These are phyloP conservation scores for Fragilaria radians DNA, from an alignment of 108 stramenopile genomes.

Conservation along the genomic window DNA sequence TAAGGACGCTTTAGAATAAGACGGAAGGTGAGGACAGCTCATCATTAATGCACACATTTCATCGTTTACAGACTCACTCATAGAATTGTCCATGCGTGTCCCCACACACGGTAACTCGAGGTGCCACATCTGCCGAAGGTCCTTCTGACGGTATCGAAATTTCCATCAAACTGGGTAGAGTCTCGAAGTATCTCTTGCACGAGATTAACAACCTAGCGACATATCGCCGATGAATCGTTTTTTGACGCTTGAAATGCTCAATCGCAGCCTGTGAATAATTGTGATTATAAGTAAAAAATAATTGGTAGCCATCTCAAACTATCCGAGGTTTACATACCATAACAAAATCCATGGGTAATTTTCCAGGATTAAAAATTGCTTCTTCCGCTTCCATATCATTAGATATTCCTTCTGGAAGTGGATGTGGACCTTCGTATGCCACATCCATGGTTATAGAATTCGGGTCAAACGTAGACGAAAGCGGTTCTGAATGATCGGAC, in stretches of 20 bases:
- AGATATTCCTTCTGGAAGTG: constrained; percentile 37
- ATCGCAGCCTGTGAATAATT: constrained; percentile 45
- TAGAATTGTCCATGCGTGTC: constrained; percentile 99
- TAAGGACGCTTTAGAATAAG: constrained; percentile 45
- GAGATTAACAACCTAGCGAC: constrained; percentile 74
- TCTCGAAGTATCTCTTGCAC: constrained; percentile 59
- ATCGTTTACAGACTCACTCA: too few species aligned
- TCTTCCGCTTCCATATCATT: constrained; percentile 45
- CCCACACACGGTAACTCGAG: constrained; percentile 86
- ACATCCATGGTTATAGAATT: constrained; percentile 50
- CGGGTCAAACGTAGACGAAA: constrained; percentile 63
- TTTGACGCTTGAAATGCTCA: constrained; percentile 83
- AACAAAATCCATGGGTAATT: constrained; percentile 85
- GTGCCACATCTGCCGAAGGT: constrained; percentile 34
- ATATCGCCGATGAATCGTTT: constrained; percentile 91
- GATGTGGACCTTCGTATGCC: constrained; percentile 88
- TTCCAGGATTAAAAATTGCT: constrained; percentile 66
- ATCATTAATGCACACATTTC: background rate
- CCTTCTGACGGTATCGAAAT: constrained; percentile 58
- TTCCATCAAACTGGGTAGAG: constrained; percentile 54
- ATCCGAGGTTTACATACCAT: constrained; percentile 37
- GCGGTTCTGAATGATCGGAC: constrained; percentile 70
- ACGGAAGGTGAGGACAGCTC: background rate
- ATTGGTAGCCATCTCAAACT: background rate
- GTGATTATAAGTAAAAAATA: background rate